Percentiles rank a stretch among this genome's conserved stretches.
Evolutionary conservation across 2,329 filamentous ascomycete species (phyloP).

Genomic region (Fusarium heterosporum): DNA sequence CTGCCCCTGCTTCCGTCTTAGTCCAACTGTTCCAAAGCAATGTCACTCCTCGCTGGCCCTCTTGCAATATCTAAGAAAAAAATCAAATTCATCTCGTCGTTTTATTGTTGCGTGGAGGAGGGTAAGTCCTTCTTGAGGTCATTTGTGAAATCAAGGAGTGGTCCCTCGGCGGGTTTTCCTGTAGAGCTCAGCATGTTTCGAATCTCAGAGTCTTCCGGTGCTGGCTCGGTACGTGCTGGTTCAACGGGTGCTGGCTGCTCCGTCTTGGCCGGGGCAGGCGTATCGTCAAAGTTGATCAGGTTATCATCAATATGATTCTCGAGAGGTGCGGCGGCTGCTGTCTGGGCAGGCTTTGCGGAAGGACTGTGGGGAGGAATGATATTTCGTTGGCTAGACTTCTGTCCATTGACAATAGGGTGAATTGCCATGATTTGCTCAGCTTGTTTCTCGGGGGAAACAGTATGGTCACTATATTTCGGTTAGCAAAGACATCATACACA

Average conservation of each 20-base stretch:
- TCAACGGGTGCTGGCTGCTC: neutral
- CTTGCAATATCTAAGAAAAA: constrained; percentile 31
- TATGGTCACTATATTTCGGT: constrained; percentile 46
- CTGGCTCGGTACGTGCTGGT: constrained; percentile 1
- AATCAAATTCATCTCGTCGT: constrained; percentile 27
- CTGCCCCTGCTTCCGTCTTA: constrained; percentile 32
- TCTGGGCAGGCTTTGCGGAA: constrained; percentile 22
- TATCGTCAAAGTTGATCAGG: constrained; percentile 69
- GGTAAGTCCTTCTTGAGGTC: constrained; percentile 66
- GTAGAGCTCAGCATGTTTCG: constrained; percentile 60
- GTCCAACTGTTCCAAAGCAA: constrained; percentile 38
- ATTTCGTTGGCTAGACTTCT: constrained; percentile 68
- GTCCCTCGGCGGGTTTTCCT: constrained; percentile 60
- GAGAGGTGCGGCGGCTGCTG: constrained; percentile 29
- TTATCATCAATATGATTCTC: constrained; percentile 49
- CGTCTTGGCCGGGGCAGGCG: constrained; percentile 8
- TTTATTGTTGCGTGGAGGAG: constrained; percentile 42
- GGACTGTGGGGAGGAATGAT: constrained; percentile 63
- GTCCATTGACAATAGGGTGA: constrained; percentile 84
- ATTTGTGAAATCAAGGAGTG: constrained; percentile 67
- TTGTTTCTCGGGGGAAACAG: constrained; percentile 73
- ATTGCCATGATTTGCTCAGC: constrained; percentile 87
- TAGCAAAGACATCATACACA: constrained; percentile 6
- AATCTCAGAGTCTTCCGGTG: constrained; percentile 54
- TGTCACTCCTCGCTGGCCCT: constrained; percentile 24